These are phyloP conservation scores for Hebeloma cylindrosporum DNA, from an alignment of 768 basidiomycete species.

Conservation along the genomic window DNA sequence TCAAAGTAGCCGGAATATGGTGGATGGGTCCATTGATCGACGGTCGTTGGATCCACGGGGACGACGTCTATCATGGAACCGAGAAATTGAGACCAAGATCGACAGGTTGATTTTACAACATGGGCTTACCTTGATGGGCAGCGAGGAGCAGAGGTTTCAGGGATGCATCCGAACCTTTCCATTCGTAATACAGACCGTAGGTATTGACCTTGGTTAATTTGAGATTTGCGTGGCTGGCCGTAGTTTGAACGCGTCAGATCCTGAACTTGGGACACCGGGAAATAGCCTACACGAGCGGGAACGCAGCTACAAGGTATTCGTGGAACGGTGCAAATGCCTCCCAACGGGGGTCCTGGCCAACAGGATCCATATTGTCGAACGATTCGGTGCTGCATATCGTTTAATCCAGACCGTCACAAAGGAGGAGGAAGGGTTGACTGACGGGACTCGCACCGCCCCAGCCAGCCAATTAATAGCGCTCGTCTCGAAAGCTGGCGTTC, in stretches of 20 bases:
- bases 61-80: constrained; percentile 54
- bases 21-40: constrained; percentile 57
- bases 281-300: constrained; percentile 62
- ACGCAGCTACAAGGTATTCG: constrained; percentile 46
- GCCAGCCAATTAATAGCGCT: constrained; percentile 46
- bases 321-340: constrained; percentile 54
- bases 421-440: constrained; percentile 15
- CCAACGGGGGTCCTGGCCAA: constrained; percentile 55
- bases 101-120: too few relatives aligned
- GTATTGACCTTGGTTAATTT: constrained; percentile 71
- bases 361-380: constrained; percentile 47
- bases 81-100: too few relatives aligned
- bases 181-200: constrained; percentile 72
- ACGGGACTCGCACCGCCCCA: constrained; percentile 51
- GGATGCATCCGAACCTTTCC: constrained; percentile 59
- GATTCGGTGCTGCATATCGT: constrained; percentile 48
- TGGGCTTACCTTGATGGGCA: constrained; percentile 66
- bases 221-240: constrained; percentile 53
- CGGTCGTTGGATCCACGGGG: constrained; percentile 57
- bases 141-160: constrained; percentile 71
- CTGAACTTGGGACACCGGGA: neutral
- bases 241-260: neutral
- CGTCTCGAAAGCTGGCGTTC: constrained; percentile 37
- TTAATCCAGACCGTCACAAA: neutral
- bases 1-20: constrained; percentile 66